A percentile compares a stretch with the other conserved stretches of the same genome.
Conservation (phyloP, 2,329 filamentous ascomycete genomes). For the Xylariaceae sp. region DNA sequence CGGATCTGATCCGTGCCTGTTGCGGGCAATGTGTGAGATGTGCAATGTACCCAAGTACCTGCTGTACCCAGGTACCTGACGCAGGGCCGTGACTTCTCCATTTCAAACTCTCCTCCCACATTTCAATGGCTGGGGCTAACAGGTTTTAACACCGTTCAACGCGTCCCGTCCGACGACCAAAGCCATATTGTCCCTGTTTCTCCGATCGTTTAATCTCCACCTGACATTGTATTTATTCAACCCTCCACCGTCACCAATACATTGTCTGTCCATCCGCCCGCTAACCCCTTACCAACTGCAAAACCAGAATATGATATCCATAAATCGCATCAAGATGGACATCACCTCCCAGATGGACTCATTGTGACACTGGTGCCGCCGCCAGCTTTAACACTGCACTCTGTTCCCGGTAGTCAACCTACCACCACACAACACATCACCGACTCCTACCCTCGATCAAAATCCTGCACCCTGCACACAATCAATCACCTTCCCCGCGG, state of each 20-base stretch:
- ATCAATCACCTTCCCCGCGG: not conserved
- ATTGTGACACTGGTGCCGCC: constrained; percentile 9
- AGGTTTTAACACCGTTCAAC: not conserved
- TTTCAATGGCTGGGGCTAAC: not conserved
- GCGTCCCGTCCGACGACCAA: not conserved
- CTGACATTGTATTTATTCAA: not conserved
- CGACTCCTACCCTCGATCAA: not conserved
- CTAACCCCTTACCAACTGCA: not conserved
- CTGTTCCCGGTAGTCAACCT: not conserved
- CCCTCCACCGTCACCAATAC: not conserved
- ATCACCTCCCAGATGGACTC: constrained; percentile 7
- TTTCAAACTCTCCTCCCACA: not conserved
- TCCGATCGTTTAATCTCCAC: not conserved
- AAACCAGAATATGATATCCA: constrained; percentile 12
- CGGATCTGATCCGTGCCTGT: not conserved
- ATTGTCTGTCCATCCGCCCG: not conserved
- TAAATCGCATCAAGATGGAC: constrained; percentile 14
- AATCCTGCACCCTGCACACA: not conserved
- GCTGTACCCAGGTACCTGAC: not conserved
- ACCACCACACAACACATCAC: not conserved
- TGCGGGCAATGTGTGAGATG: not conserved
- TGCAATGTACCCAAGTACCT: not conserved
- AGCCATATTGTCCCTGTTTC: not conserved
- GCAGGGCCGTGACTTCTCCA: not conserved
- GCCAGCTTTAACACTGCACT: not conserved